Evolutionary conservation across 306 rosid species (phyloP), one percentile per base, ranked within the genome.

Genomic region (Hippophae tibetana): DNA sequence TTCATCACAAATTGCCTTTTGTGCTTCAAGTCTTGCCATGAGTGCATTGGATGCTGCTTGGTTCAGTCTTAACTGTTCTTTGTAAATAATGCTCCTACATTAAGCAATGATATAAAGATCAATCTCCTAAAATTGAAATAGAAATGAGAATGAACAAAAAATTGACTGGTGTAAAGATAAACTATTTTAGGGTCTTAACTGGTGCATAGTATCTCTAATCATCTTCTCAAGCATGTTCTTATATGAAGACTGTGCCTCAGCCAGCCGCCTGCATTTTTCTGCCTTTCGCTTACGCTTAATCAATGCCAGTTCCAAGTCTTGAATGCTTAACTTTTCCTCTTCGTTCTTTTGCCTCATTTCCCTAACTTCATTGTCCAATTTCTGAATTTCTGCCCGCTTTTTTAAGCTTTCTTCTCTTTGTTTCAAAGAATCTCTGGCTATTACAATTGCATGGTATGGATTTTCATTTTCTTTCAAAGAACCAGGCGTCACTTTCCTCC

Each of bases 151-250:
- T 31, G 38, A 31, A 31, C 3, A 31, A 57, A 7, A 51, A 64
- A 6, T 7, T 46, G 7, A 18, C 1, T 18, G 23, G 23, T 18
- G 23, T 18, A 18, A 18, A 18, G 23, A 18, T 18, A 18, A 18
- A 18, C 23, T 18, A 18, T 18, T 18, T 18, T 18, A 18, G 23
- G 23, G 38, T 31, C 38, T 31, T 31, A 31, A 93, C 97, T 93
- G 95, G 84, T 89, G 99, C 97, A 93, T 93, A 45, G 95, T 69
- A 74, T 93, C 99, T 71, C 94, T 79, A 60, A 93, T 86, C 99
- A 93, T 93, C 86, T 86, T 93, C 81, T 93, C 97, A 10, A 93
- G 85, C 81, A 78, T 86, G 40, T 76, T 82, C 61, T 80, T 82
- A 44, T 93, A 86, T 45, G 95, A 93, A 38, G 93, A 82, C 68